Evolutionary conservation across 352 stramenopile genomes (phyloP), one percentile per base, ranked within the genome.

Genomic region (Phytophthora multivora): DNA sequence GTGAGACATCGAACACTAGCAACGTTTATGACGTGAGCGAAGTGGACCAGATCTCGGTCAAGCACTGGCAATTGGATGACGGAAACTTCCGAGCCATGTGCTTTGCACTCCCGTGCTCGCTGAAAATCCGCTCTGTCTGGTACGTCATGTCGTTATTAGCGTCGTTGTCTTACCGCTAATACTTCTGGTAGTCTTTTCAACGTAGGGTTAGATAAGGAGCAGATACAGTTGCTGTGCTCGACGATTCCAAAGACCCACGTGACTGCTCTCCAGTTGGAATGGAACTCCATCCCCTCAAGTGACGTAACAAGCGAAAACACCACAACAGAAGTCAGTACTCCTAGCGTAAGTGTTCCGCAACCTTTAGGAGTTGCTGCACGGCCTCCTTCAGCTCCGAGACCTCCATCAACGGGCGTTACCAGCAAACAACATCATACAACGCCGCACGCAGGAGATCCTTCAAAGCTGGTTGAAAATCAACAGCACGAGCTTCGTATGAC

Each of bases 1-100:
- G 50, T 21, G 71, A 85, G 13, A 68, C 67, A 3, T 55, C 64
- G 5, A 36, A 41, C 2, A 71, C 51, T 49, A 49, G 16, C 41
- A 60, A 67, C 31, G 63, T 80, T 11, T 90, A 88, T 42, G 80
- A 93, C 28, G 51, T 90, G 35, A 77, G 68, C 28, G 84, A 93
- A 30, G 64, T 85, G 10, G 83, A 91, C 41, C 65, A 70, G 4
- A 50, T 91, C 8, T 65, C 31, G 2, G 45, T 93, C 30, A 83
- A 82, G 47, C 79, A 91, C 59, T 91, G 85, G 85, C 70, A 76
- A 43, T 57, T 93, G 0, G 85, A 93, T 54, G 66, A 73, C n/a
- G 77, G 68, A 5, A 89, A 80, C 39, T 80, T 76, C 45, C 55
- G 52, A 0, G 77, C 66, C 9, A 58, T 93, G 49, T 86, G 78